These are phyloP conservation scores for Sclerotinia trifoliorum DNA, from an alignment of 2,329 filamentous ascomycete species.

Conservation along the genomic window DNA sequence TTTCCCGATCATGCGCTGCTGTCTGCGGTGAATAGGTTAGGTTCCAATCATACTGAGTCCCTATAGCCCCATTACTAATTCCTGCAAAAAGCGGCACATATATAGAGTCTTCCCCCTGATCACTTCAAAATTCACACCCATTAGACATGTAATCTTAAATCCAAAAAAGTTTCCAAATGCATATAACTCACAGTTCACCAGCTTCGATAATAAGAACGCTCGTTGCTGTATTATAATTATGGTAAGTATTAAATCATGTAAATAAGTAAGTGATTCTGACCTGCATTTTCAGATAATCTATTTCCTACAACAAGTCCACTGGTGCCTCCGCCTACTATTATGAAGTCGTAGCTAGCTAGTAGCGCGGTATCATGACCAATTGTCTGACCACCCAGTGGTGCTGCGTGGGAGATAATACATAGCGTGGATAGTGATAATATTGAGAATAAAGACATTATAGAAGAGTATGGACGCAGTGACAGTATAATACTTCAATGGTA, in stretches of 20 bases:
- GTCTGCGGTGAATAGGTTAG: conserved; percentile 43
- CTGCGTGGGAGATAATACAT: neutral
- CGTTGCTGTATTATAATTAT: neutral
- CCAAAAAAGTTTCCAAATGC: neutral
- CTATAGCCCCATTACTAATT: conserved; percentile 22
- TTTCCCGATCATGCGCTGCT: conserved; percentile 29
- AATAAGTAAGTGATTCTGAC: neutral
- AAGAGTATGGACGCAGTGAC: neutral
- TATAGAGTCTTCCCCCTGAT: conserved; percentile 21
- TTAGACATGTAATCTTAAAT: neutral
- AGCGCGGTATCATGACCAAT: conserved; percentile 1
- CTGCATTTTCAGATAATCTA: conserved; percentile 20
- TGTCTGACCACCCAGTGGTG: conserved; percentile 6
- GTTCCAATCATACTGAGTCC: conserved; percentile 46
- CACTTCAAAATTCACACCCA: neutral
- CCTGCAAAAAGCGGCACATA: conserved; percentile 9
- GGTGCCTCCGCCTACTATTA: conserved; percentile 17
- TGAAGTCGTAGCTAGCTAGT: conserved; percentile 13
- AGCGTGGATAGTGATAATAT: neutral
- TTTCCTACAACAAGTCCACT: conserved; percentile 19
- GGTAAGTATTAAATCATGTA: neutral
- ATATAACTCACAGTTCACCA: conserved; percentile 18
- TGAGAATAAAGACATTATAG: neutral
- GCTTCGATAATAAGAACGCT: conserved; percentile 21
- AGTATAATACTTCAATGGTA: neutral